Percentiles rank a stretch among this genome's conserved stretches.
phyloP scores from a whole-genome alignment of 1,284 basidiomycete genomes.

The Wallemia mellicola region DNA sequence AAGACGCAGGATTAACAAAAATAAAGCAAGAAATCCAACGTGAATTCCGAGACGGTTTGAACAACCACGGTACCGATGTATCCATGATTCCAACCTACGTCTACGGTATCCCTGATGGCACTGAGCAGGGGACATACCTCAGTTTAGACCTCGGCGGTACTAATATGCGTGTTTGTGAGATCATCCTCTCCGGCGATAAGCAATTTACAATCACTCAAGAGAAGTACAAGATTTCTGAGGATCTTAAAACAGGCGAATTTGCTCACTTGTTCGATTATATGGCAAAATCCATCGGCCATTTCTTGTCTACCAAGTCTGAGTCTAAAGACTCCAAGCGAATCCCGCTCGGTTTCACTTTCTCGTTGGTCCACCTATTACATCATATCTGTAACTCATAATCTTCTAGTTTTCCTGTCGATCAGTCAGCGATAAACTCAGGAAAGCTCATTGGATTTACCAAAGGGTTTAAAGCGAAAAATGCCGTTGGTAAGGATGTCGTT shows the following conservation, averaged over 20 bases:
- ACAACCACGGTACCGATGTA: not conserved
- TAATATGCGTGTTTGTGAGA: constrained; percentile 82
- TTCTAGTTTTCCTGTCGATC: constrained; percentile 66
- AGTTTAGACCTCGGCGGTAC: constrained; percentile 85
- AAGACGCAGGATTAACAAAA: not conserved
- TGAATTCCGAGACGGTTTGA: not conserved
- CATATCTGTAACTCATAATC: not conserved
- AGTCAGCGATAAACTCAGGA: constrained; percentile 66
- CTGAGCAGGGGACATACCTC: constrained; percentile 42
- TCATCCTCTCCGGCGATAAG: constrained; percentile 59
- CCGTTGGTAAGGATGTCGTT: constrained; percentile 73
- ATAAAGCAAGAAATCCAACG: not conserved
- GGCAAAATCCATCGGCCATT: constrained; percentile 77
- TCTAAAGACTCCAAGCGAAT: constrained; percentile 22
- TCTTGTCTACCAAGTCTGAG: constrained; percentile 21
- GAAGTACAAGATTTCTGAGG: constrained; percentile 73
- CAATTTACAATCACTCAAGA: constrained; percentile 67
- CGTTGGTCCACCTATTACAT: constrained; percentile 10
- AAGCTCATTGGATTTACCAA: constrained; percentile 92
- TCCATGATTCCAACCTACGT: not conserved
- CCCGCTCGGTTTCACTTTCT: constrained; percentile 74
- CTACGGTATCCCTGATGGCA: constrained; percentile 9
- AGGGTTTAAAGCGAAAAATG: constrained; percentile 68
- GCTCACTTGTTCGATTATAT: constrained; percentile 69
- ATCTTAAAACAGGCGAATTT: constrained; percentile 64